Conservation (phyloP, 441 rosid genomes). For the Raphanus hybrid region DNA sequence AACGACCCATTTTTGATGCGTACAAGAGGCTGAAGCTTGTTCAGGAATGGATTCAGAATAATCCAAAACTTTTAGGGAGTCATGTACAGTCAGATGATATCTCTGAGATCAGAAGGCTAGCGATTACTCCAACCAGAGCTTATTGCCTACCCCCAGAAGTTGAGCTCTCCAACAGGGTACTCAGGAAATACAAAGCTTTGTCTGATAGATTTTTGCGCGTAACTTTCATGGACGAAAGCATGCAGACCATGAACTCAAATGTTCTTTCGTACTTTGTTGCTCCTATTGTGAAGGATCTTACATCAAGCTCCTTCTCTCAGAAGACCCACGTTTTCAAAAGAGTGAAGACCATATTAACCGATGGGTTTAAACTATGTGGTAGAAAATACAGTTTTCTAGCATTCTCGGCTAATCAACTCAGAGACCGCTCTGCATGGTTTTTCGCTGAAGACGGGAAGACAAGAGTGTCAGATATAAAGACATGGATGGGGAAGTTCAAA, state of each 20-base stretch:
- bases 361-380: slow-evolving; percentile 84
- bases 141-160: slow-evolving; percentile 89
- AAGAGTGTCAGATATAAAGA: slow-evolving; percentile 51
- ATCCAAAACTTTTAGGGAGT: slow-evolving; percentile 58
- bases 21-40: slow-evolving; percentile 57
- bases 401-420: slow-evolving; percentile 91
- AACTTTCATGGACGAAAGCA: slow-evolving; percentile 90
- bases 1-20: slow-evolving; percentile 72
- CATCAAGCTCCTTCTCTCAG: slow-evolving; percentile 55
- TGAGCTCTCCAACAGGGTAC: slow-evolving; percentile 92
- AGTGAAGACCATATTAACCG: slow-evolving; percentile 63
- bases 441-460: slow-evolving; percentile 70
- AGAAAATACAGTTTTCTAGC: slow-evolving; percentile 85
- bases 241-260: slow-evolving; percentile 71
- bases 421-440: slow-evolving; percentile 96
- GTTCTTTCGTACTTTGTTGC: slow-evolving; percentile 69
- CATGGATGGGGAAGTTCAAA: slow-evolving; percentile 87
- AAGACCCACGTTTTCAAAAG: slow-evolving; percentile 76
- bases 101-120: slow-evolving; percentile 76
- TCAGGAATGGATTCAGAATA: slow-evolving; percentile 71
- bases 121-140: slow-evolving; percentile 86
- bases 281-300: slow-evolving; percentile 69
- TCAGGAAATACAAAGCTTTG: slow-evolving; percentile 68
- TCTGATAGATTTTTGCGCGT: slow-evolving; percentile 82
- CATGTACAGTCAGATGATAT: slow-evolving; percentile 57